Evolutionary conservation across 768 basidiomycete species (phyloP), one percentile per base, ranked within the genome.

Genomic region (Astraeus odoratus): DNA sequence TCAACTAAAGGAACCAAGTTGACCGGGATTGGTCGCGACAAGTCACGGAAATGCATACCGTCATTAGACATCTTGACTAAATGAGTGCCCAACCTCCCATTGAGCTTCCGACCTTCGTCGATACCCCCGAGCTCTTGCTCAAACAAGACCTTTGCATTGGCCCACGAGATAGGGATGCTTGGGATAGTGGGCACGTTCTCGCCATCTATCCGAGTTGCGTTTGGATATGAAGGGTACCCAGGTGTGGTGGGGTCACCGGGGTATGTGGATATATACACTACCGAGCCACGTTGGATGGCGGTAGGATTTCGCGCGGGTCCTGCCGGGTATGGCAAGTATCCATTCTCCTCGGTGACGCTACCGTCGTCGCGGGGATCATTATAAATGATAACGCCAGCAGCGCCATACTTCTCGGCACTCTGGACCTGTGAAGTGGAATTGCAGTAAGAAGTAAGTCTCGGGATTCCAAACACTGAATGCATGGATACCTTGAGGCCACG

Each of bases 101-200:
- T 72, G 27, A 83, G 63, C 27, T 55, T 60, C 43, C 67, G 44
- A 55, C 62, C 48, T 69, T 60, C 52, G 39, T 71, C 63, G 20
- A 72, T 51, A 13, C 66, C 65, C 4, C 63, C 70, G 31, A 80
- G 74, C 52, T 78, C 77, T 46, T 76, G 62, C 33, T 63, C 70
- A 8, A 92, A 67, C 7, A 93, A 66, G 15, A 74, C 71, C 49
- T 81, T 64, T 1, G 90, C 93, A 57, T 93, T 95, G 37, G 72
- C 66, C 83, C 88, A 94, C 0, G 86, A 89, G 51, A 96, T 78
- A 1, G 95, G 95, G n/a, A 97, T 64, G 56, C 88, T 91, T 1
- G 89, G 88, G 49, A 92, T 91, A 15, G 57, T 61, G 2, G 88
- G 86, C 29, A 84, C 75, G 52, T 83, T 87, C 34, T 62, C 66